Base-by-base conservation (phyloP, 1,284 basidiomycete species). In the Wallemia mellicola region DNA sequence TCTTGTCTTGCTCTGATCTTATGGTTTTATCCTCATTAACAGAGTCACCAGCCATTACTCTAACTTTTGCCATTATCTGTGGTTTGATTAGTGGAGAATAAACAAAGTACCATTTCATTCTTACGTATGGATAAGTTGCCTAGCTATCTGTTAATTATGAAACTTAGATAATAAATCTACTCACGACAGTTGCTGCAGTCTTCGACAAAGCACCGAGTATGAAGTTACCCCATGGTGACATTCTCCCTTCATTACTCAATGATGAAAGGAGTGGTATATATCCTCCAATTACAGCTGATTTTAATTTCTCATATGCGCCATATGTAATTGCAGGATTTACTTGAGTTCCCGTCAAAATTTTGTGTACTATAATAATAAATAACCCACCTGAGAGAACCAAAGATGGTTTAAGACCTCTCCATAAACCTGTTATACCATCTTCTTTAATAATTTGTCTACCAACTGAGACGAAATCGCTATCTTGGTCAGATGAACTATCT, bases 301-400 rank as follows among this genome's bases (percentile, higher is more conserved):
- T 96, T 62, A 94, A 76, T 59, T 89, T 78, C 73, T 98, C 92
- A 68, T 87, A 98, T 33, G 83, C 77, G 59, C 94, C 94, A 69
- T 98, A 99, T 1, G 94, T 99, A 71, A 99, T 96, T 24, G 94
- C 91, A 1, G 94, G 94, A 72, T 99, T 99, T 59, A 85, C 79
- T 48, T n/a, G n/a, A n/a, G n/a, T n/a, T n/a, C n/a, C n/a, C n/a
- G n/a, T n/a, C n/a, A n/a, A n/a, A n/a, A n/a, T n/a, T n/a, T n/a
- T n/a, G n/a, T n/a, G n/a, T n/a, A n/a, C n/a, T n/a, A 19, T 28
- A 61, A 72, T 67, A 30, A 30, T 7, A 30, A 48, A 48, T 5
- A 5, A 11, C 38, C 38, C 38, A 48, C 38, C 38, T 30, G 89
- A 95, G 54, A 99, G 77, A 9, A 98, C 88, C 63, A 98, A 73